These are phyloP conservation scores for Kwoniella bestiolae DNA, from an alignment of 768 basidiomycete genomes.

Conservation along the genomic window DNA sequence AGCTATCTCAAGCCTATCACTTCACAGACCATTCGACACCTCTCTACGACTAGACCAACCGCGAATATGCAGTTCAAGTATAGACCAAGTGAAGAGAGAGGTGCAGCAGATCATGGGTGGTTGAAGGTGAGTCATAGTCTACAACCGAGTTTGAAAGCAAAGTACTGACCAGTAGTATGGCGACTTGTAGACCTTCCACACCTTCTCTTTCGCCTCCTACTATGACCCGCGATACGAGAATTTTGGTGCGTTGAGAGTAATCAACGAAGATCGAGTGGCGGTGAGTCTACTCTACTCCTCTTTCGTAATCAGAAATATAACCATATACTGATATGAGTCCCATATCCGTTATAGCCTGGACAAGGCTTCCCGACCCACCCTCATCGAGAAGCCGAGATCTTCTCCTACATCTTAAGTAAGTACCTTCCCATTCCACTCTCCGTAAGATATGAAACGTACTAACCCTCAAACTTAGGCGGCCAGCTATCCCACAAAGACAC, in stretches of 20 bases:
- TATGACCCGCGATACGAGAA: slow-evolving; percentile 64
- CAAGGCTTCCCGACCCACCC: slow-evolving; percentile 76
- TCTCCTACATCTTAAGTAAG: slow-evolving; percentile 84
- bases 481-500: slow-evolving; percentile 71
- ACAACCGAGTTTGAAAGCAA: neutral
- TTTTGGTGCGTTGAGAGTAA: slow-evolving; percentile 79
- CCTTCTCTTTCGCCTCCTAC: slow-evolving; percentile 63
- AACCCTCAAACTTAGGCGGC: slow-evolving; percentile 27
- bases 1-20: neutral
- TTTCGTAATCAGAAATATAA: neutral
- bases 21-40: neutral
- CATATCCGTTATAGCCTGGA: slow-evolving; percentile 57
- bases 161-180: neutral
- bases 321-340: neutral
- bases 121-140: slow-evolving; percentile 71
- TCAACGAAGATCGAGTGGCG: slow-evolving; percentile 69
- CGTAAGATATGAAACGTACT: neutral
- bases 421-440: slow-evolving; percentile 57
- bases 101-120: slow-evolving; percentile 80
- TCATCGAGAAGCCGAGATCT: slow-evolving; percentile 88
- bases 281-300: slow-evolving; percentile 32
- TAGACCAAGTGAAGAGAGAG: slow-evolving; percentile 69
- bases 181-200: slow-evolving; percentile 39
- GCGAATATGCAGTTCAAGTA: slow-evolving; percentile 40
- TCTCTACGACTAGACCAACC: slow-evolving; percentile 11